These are phyloP conservation scores for Ambrosia hybrid DNA, from an alignment of 140 eudicot genomes.

Conservation along the genomic window DNA sequence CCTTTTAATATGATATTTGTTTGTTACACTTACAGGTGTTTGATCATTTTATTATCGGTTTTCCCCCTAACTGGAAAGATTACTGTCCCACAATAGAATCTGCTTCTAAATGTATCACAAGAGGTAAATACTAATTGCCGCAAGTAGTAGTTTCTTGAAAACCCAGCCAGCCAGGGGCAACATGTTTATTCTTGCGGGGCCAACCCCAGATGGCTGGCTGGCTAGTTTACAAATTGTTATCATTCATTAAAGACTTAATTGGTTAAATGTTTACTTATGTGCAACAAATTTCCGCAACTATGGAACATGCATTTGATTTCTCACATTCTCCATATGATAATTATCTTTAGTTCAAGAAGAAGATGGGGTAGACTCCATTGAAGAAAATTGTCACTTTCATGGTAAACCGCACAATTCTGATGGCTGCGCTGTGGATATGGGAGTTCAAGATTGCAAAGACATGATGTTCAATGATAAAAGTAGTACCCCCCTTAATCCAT, in stretches of 20 bases:
- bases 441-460: constrained; percentile 23
- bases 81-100: constrained; percentile 32
- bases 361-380: constrained; percentile 7
- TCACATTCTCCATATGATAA: constrained; percentile 23
- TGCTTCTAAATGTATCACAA: constrained; percentile 16
- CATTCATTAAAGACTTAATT: too few relatives aligned
- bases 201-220: too few relatives aligned
- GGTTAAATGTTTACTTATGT: constrained; percentile 16
- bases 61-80: constrained; percentile 63
- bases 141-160: neutral
- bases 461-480: constrained; percentile 13
- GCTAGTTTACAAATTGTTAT: too few relatives aligned
- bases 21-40: constrained; percentile 45
- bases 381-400: constrained; percentile 13
- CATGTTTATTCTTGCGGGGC: neutral
- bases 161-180: neutral
- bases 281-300: neutral
- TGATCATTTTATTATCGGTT: constrained; percentile 58
- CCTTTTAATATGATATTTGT: neutral
- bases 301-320: constrained; percentile 1
- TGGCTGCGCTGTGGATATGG: constrained; percentile 17
- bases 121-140: constrained; percentile 16
- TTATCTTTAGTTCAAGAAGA: constrained; percentile 29
- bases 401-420: constrained; percentile 1
- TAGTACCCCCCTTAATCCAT: neutral